Evolutionary conservation across 2,329 filamentous ascomycete species (phyloP).

Genomic region (Fusarium abutilonis): DNA sequence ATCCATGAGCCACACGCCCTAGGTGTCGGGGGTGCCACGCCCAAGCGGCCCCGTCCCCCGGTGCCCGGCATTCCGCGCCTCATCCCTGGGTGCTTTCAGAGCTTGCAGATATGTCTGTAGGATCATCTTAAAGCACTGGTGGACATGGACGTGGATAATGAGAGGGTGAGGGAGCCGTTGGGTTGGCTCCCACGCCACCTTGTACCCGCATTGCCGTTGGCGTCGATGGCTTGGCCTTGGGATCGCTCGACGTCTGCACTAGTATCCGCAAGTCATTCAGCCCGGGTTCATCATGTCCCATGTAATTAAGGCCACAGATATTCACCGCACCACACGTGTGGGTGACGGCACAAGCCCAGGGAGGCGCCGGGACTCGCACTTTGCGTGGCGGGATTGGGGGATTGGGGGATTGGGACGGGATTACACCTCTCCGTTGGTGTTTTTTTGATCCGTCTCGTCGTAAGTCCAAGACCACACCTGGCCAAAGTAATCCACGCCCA

Average conservation of each 20-base stretch:
- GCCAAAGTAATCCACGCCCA: slow-evolving; percentile 20
- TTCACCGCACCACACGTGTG: slow-evolving; percentile 42
- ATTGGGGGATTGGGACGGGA: slow-evolving; percentile 26
- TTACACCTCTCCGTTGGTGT: slow-evolving; percentile 34
- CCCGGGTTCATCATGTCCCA: slow-evolving; percentile 33
- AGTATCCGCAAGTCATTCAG: slow-evolving; percentile 46
- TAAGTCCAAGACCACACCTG: slow-evolving; percentile 41
- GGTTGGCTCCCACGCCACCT: slow-evolving; percentile 40
- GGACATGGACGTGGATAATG: slow-evolving; percentile 11
- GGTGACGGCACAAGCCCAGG: slow-evolving; percentile 40
- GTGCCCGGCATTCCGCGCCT: slow-evolving; percentile 37
- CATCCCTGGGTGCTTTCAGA: slow-evolving; percentile 33
- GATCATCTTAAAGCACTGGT: slow-evolving; percentile 36
- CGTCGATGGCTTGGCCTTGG: slow-evolving; percentile 41
- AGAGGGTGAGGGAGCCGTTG: slow-evolving; percentile 38
- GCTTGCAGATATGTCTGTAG: slow-evolving; percentile 32
- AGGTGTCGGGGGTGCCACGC: slow-evolving; percentile 23
- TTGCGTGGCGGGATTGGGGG: slow-evolving; percentile 34
- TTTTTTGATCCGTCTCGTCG: slow-evolving; percentile 41
- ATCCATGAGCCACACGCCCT: slow-evolving; percentile 33
- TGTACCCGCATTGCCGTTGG: slow-evolving; percentile 43
- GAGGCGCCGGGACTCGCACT: slow-evolving; percentile 39
- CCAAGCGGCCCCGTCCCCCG: slow-evolving; percentile 42
- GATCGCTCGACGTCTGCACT: slow-evolving; percentile 42
- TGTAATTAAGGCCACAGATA: slow-evolving; percentile 45